Evolutionary conservation across 768 basidiomycete genomes (phyloP).

Genomic region (Rhodotorula graminis): DNA sequence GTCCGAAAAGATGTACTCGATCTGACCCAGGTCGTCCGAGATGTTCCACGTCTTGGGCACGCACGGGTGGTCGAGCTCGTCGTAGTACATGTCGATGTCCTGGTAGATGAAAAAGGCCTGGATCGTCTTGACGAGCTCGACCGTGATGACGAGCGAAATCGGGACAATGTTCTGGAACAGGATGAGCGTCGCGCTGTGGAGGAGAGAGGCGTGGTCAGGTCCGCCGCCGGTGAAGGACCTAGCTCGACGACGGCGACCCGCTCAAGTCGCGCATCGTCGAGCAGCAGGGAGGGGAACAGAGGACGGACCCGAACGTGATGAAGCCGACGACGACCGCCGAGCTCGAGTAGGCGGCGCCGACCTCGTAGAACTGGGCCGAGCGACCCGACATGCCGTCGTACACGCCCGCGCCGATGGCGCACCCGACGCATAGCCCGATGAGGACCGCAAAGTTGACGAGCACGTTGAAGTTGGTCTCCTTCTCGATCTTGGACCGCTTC

Average conservation of each 20-base stretch:
- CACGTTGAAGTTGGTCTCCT: constrained; percentile 97
- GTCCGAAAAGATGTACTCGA: constrained; percentile 90
- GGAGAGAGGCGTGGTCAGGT: neutral
- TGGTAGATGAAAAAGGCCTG: constrained; percentile 97
- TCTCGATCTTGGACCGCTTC: constrained; percentile 96
- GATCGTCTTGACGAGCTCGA: constrained; percentile 82
- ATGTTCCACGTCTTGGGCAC: constrained; percentile 93
- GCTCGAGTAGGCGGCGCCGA: constrained; percentile 59
- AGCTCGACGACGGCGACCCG: no score
- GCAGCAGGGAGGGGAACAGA: no score
- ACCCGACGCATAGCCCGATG: constrained; percentile 66
- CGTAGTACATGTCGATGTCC: constrained; percentile 94
- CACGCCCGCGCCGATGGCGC: constrained; percentile 71
- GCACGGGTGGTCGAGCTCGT: constrained; percentile 71
- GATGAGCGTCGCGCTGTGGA: constrained; percentile 74
- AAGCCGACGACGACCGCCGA: constrained; percentile 67
- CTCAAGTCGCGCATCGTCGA: no score
- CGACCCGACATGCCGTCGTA: constrained; percentile 60
- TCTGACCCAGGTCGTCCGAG: constrained; percentile 96
- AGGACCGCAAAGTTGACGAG: constrained; percentile 84
- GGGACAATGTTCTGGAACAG: constrained; percentile 97
- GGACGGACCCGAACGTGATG: constrained; percentile 79
- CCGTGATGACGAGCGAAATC: constrained; percentile 95
- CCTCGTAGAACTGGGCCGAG: constrained; percentile 70
- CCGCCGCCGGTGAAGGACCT: no score